A percentile compares a stretch with the other conserved stretches of the same genome.
These are phyloP conservation scores for Corylus americana DNA, from an alignment of 306 rosid genomes.

Conservation along the genomic window DNA sequence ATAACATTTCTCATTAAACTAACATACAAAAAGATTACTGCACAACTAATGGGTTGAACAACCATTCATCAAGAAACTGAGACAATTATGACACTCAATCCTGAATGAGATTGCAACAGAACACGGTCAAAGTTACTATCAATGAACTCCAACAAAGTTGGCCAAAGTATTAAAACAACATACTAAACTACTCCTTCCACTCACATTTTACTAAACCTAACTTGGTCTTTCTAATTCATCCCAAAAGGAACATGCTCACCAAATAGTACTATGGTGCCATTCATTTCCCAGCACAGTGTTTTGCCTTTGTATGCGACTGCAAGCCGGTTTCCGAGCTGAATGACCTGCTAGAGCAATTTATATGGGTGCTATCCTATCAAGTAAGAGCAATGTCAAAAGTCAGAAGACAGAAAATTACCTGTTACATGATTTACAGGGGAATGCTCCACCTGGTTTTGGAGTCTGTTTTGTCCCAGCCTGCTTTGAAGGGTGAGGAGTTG, in stretches of 20 bases:
- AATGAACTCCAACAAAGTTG: not conserved
- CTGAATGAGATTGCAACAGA: not conserved
- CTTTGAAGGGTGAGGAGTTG: constrained; percentile 72
- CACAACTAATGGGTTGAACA: not conserved
- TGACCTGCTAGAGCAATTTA: constrained; percentile 40
- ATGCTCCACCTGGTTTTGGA: constrained; percentile 43
- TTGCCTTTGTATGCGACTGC: constrained; percentile 64
- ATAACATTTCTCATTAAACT: no score
- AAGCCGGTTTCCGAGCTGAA: constrained; percentile 61
- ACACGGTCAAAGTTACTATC: not conserved
- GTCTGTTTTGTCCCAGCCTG: constrained; percentile 49
- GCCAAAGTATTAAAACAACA: not conserved
- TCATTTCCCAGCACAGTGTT: constrained; percentile 57
- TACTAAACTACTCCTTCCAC: not conserved
- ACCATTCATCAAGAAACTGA: not conserved
- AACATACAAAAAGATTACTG: not conserved
- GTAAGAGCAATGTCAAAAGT: not conserved
- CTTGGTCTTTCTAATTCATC: not conserved
- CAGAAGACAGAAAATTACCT: constrained; percentile 33
- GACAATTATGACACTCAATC: not conserved
- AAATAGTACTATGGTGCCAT: not conserved
- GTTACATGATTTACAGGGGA: constrained; percentile 60
- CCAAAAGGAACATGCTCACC: not conserved
- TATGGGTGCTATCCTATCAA: not conserved
- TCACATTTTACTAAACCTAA: not conserved